Evolutionary conservation across 2,329 filamentous ascomycete species (phyloP).

Genomic region (Macroventuria anomochaeta): DNA sequence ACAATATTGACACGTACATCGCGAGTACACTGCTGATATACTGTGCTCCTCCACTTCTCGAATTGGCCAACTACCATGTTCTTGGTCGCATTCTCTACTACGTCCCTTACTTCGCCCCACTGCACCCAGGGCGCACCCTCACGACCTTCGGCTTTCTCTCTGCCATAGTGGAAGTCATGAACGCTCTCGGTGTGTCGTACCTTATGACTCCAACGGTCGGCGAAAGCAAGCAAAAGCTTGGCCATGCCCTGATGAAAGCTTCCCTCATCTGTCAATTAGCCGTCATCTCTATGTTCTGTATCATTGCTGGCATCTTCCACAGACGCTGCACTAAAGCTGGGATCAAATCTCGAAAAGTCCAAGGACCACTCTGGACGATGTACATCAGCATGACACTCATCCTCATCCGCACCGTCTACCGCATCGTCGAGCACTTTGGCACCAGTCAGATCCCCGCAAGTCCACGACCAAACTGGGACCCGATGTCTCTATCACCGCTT

Average conservation of each 20-base stretch:
- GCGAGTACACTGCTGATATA: constrained; percentile 46
- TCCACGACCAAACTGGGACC: constrained; percentile 41
- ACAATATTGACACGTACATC: constrained; percentile 49
- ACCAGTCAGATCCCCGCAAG: constrained; percentile 53
- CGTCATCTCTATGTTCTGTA: constrained; percentile 55
- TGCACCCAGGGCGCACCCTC: constrained; percentile 63
- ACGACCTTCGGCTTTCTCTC: constrained; percentile 63
- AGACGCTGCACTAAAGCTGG: constrained; percentile 45
- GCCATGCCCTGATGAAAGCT: constrained; percentile 55
- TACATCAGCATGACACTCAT: constrained; percentile 54
- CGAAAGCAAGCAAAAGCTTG: constrained; percentile 46
- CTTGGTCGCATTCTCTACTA: constrained; percentile 65
- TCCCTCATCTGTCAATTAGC: constrained; percentile 58
- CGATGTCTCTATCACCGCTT: constrained; percentile 29
- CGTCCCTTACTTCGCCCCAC: constrained; percentile 63
- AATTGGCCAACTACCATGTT: constrained; percentile 63
- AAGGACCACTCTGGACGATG: constrained; percentile 49
- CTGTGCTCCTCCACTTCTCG: constrained; percentile 26
- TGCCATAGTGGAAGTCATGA: constrained; percentile 56
- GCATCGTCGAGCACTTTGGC: constrained; percentile 60
- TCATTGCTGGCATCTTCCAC: constrained; percentile 54
- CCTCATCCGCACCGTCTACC: constrained; percentile 57
- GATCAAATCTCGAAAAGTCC: constrained; percentile 55
- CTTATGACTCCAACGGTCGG: constrained; percentile 48
- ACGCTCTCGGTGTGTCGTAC: constrained; percentile 55